Percentiles rank a stretch among this genome's conserved stretches.
Conservation (phyloP, 441 rosid genomes). For the Euphorbia schlechtendalii region DNA sequence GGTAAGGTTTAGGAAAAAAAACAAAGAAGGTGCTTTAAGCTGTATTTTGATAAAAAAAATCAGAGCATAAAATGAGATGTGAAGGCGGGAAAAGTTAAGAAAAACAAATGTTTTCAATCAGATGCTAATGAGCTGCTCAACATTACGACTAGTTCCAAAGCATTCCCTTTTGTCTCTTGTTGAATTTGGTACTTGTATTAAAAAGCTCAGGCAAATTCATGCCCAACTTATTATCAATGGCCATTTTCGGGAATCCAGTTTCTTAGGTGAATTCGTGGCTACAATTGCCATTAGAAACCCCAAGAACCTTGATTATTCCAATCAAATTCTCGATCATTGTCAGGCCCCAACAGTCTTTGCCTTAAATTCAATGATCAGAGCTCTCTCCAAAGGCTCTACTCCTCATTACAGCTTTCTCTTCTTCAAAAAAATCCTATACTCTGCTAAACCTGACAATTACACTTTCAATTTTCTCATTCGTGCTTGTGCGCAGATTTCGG, state of each 20-base stretch:
- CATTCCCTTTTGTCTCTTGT: slow-evolving; percentile 21
- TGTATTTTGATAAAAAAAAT: too few species aligned
- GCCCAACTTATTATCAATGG: slow-evolving; percentile 39
- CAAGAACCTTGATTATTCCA: slow-evolving; percentile 32
- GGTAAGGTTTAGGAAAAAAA: too few species aligned
- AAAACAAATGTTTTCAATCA: background rate
- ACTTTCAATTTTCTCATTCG: slow-evolving; percentile 54
- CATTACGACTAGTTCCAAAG: slow-evolving; percentile 7
- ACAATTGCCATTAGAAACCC: slow-evolving; percentile 41
- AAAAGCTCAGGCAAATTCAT: slow-evolving; percentile 46
- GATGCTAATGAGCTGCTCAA: background rate
- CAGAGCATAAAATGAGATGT: too few species aligned
- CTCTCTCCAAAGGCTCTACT: slow-evolving; percentile 36
- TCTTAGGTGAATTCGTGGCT: slow-evolving; percentile 46
- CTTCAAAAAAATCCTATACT: slow-evolving; percentile 32
- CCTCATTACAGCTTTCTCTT: slow-evolving; percentile 37
- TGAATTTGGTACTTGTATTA: slow-evolving; percentile 20
- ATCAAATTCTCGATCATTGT: slow-evolving; percentile 38
- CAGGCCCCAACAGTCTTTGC: slow-evolving; percentile 39
- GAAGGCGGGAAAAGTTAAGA: background rate
- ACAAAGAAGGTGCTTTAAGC: too few species aligned
- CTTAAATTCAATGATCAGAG: slow-evolving; percentile 55
- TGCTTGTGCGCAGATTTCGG: slow-evolving; percentile 34
- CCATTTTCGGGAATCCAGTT: slow-evolving; percentile 32
- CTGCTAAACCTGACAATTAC: slow-evolving; percentile 43